Base-by-base conservation (phyloP, 2,329 filamentous ascomycete species). In the Aphanoascus verrucosus region DNA sequence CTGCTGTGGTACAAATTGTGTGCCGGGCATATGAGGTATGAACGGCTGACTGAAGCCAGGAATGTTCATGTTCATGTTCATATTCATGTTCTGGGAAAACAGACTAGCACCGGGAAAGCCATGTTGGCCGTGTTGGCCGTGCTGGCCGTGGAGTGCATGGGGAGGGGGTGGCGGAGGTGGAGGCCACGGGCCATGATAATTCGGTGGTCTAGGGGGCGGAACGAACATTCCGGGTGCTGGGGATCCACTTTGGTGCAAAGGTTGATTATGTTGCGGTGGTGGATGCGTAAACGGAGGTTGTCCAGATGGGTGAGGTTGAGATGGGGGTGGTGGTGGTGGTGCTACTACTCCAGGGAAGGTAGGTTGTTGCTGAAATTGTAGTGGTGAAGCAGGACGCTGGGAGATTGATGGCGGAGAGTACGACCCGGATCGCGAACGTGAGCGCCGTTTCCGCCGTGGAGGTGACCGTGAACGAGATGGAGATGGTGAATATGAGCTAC, bases 131-230 rank as follows among this genome's bases (percentile, higher is more conserved):
- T 28, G 23, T 7, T 28, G 23, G 23, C 23, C 23, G 23, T 28
- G 23, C 7, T 28, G 23, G 23, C 23, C 23, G 23, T 28, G 23
- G 23, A 28, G 59, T 12, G 57, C 55, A 42, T 57, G 53, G 32
- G 62, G 62, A 40, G 64, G 64, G 43, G 66, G 66, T 46, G 67
- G 67, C 28, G 63, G 64, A 14, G 67, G 67, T 49, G 67, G 67
- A 31, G 67, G 67, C 68, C 68, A 71, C 9, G 60, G 50, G 12
- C 67, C 67, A 31, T 65, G 61, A 47, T 67, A 69, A 52, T 64
- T 65, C 32, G 64, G 62, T 14, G 64, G 64, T 47, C 66, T 62
- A 42, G 64, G 65, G 31, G 65, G 66, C 20, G 63, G 58, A 51
- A 53, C 57, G 34, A 49, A 55, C 52, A 61, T 56, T 53, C 41